Percentiles rank a stretch among this genome's conserved stretches.
Conservation (phyloP, 164 flowering plant genomes). For the Nymphaea colorata region DNA sequence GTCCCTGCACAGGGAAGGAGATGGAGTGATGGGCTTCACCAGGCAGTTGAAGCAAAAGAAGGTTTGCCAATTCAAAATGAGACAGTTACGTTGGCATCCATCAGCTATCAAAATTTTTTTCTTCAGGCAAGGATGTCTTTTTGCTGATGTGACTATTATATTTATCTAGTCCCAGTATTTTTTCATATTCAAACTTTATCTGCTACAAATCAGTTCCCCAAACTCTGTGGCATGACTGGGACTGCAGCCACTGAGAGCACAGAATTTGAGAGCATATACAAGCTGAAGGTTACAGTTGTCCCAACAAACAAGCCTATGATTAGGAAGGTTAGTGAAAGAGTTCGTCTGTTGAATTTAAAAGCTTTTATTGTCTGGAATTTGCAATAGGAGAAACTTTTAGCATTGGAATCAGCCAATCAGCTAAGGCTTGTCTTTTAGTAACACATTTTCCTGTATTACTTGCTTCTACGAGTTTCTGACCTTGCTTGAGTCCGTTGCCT, state of each 20-base stretch:
- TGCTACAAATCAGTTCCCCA: conserved; percentile 54
- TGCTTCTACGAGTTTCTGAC: no score
- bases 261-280: conserved; percentile 97
- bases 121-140: conserved; percentile 53
- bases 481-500: no score
- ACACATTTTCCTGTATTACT: no score
- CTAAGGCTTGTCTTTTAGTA: no score
- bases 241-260: conserved; percentile 97
- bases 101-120: conserved; percentile 97
- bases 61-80: conserved; percentile 94
- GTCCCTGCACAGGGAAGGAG: conserved; percentile 60
- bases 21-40: conserved; percentile 99
- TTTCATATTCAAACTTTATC: background rate
- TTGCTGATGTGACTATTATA: background rate
- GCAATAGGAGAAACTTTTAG: no score
- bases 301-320: conserved; percentile 98
- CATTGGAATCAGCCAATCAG: no score
- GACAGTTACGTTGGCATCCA: conserved; percentile 90
- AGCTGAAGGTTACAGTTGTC: conserved; percentile 93
- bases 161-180: background rate
- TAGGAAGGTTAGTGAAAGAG: conserved; percentile 52
- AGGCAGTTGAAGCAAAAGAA: conserved; percentile 99
- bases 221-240: conserved; percentile 99
- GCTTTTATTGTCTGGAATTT: no score
- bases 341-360: background rate